Conservation (phyloP, 148 eudicot genomes). For the Rhododendron ovatum region DNA sequence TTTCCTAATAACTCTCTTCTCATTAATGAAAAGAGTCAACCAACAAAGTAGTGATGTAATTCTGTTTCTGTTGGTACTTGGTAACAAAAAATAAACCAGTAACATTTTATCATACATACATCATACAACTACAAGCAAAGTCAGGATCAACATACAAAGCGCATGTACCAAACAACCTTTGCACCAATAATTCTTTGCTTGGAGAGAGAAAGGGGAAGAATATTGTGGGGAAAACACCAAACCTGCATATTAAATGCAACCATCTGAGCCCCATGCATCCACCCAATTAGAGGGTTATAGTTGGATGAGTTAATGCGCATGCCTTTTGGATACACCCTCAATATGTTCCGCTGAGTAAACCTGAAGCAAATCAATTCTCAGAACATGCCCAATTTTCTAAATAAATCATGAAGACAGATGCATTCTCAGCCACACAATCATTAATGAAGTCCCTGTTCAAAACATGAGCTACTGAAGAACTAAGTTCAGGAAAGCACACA, state of each 20-base stretch:
- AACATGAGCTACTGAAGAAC: neutral
- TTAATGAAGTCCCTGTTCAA: neutral
- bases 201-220: neutral
- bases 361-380: constrained; percentile 28
- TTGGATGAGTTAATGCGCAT: constrained; percentile 77
- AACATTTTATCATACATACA: neutral
- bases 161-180: neutral
- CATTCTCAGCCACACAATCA: neutral
- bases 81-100: neutral
- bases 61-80: neutral
- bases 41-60: neutral
- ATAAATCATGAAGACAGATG: neutral
- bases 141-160: neutral
- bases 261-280: constrained; percentile 97
- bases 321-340: constrained; percentile 84
- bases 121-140: neutral
- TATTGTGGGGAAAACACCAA: neutral
- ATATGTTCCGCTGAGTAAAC: constrained; percentile 72
- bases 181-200: neutral
- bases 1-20: neutral
- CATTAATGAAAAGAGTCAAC: neutral
- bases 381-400: neutral
- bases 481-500: neutral
- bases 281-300: constrained; percentile 70
- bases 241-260: constrained; percentile 96